phyloP scores from a whole-genome alignment of 1,284 basidiomycete species.

The Cerrena zonata region DNA sequence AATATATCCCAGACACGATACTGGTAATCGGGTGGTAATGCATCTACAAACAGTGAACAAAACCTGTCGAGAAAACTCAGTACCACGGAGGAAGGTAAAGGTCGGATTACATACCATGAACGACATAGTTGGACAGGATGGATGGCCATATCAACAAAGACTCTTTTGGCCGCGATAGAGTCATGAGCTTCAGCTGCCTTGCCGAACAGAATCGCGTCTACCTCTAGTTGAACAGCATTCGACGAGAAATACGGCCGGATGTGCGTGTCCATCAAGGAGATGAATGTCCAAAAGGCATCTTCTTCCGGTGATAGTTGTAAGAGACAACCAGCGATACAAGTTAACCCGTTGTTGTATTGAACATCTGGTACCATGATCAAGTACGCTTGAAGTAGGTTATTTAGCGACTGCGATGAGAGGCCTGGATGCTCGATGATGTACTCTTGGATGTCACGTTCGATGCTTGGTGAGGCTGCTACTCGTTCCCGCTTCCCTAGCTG shows the following conservation, averaged over 20 bases:
- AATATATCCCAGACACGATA: conserved; percentile 86
- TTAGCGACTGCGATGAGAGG: conserved; percentile 49
- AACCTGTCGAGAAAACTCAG: conserved; percentile 45
- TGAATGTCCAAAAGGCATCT: conserved; percentile 90
- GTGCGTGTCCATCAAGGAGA: conserved; percentile 76
- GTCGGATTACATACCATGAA: conserved; percentile 45
- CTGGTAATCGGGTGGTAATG: conserved; percentile 72
- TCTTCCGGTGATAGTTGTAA: conserved; percentile 82
- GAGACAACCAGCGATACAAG: conserved; percentile 72
- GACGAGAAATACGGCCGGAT: conserved; percentile 76
- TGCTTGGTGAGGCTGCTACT: conserved; percentile 47
- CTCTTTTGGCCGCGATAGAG: conserved; percentile 54
- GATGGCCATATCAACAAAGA: conserved; percentile 63
- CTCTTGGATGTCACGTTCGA: conserved; percentile 55
- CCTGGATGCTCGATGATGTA: conserved; percentile 52
- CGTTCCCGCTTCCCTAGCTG: conserved; percentile 57
- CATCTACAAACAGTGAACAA: conserved; percentile 67
- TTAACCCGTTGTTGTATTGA: conserved; percentile 65
- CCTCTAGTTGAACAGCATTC: conserved; percentile 68
- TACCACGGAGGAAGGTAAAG: background rate
- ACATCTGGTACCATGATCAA: conserved; percentile 77
- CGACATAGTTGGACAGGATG: conserved; percentile 51
- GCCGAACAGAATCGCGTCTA: conserved; percentile 75
- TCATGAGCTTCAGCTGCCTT: conserved; percentile 71
- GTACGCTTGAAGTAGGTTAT: conserved; percentile 65